A percentile compares a stretch with the other conserved stretches of the same genome.
Conservation (phyloP, 257 asterid genomes). For the Eucommia ulmoides region DNA sequence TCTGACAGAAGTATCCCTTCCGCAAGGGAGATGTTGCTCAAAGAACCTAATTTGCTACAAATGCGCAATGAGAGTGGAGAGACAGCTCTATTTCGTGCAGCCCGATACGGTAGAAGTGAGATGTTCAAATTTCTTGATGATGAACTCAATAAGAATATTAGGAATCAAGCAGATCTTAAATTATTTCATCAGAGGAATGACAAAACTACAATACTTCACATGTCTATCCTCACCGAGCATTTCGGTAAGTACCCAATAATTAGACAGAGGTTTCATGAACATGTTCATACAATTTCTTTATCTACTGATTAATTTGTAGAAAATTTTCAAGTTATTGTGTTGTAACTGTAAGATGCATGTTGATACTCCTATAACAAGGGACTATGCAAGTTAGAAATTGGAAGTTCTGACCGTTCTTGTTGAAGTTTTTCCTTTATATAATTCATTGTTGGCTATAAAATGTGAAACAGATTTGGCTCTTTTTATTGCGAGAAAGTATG, state of each 20-base stretch:
- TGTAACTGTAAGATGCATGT: background rate
- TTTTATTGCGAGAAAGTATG: conserved; percentile 4
- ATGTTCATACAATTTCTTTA: conserved; percentile 3
- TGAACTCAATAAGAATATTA: conserved; percentile 2
- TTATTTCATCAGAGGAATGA: background rate
- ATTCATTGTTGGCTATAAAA: background rate
- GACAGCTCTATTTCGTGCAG: conserved; percentile 8
- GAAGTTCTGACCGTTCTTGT: too few relatives aligned
- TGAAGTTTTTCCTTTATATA: background rate
- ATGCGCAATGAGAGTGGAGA: conserved; percentile 4
- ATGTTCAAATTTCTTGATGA: conserved; percentile 10
- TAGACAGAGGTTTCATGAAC: too few relatives aligned
- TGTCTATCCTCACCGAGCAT: conserved; percentile 9
- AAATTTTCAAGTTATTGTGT: background rate
- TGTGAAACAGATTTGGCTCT: conserved; percentile 11
- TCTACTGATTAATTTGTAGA: background rate
- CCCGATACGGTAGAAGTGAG: conserved; percentile 6
- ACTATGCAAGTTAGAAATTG: background rate
- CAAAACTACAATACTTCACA: conserved; percentile 9
- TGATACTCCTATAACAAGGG: background rate
- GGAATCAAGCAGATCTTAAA: background rate
- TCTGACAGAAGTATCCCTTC: conserved; percentile 5
- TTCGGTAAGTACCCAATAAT: conserved; percentile 10
- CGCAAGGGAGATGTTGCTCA: conserved; percentile 5
- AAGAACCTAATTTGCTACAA: conserved; percentile 4